phyloP scores from a whole-genome alignment of 352 stramenopile species.

The Phytophthora cryptogea region DNA sequence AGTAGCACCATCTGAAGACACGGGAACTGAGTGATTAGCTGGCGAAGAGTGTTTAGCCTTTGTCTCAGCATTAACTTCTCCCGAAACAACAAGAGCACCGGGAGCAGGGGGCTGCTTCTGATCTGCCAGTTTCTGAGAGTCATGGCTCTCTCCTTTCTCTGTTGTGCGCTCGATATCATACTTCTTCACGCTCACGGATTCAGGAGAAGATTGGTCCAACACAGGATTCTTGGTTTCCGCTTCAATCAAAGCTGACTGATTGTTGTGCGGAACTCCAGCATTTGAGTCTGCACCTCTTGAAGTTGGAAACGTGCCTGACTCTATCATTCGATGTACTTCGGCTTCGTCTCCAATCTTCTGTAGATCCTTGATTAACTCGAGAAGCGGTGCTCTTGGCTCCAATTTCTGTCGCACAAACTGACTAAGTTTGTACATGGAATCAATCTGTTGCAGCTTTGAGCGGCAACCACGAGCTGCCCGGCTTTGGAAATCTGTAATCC shows the following conservation, averaged over 20 bases:
- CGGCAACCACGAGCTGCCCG: constrained; percentile 48
- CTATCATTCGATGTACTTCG: constrained; percentile 42
- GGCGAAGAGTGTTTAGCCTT: neutral
- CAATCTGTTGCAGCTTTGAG: constrained; percentile 67
- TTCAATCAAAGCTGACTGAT: neutral
- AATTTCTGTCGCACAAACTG: constrained; percentile 48
- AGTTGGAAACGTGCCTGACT: constrained; percentile 33
- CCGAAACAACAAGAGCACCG: neutral
- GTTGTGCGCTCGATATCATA: constrained; percentile 4
- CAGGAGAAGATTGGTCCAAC: neutral
- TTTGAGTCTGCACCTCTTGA: neutral
- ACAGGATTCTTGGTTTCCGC: constrained; percentile 8
- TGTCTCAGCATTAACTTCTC: constrained; percentile 5
- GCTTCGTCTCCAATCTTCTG: constrained; percentile 40
- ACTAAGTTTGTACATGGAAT: constrained; percentile 61
- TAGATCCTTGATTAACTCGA: constrained; percentile 47
- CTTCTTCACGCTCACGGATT: neutral
- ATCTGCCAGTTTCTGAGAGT: neutral
- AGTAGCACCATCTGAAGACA: neutral
- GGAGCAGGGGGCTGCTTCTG: neutral
- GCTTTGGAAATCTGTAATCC: constrained; percentile 34
- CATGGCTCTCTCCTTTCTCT: constrained; percentile 3
- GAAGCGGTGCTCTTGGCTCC: constrained; percentile 33
- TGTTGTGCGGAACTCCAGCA: constrained; percentile 1
- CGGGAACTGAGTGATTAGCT: neutral